Evolutionary conservation across 1,284 basidiomycete species (phyloP).

Genomic region (Athelia psychrophila): DNA sequence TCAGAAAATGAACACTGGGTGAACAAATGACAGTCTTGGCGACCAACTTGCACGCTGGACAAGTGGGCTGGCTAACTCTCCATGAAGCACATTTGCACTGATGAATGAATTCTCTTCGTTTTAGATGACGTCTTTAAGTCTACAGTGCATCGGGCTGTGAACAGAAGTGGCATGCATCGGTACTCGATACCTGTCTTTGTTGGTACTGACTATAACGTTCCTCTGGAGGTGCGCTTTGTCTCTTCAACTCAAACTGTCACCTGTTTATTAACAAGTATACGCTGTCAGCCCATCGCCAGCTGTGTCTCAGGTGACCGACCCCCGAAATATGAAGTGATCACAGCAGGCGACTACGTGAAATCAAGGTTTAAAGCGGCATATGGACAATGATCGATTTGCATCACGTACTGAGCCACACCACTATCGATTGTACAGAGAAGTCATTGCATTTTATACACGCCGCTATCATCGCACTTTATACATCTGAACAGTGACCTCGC

Average conservation of each 20-base stretch:
- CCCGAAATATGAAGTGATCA: conserved; percentile 59
- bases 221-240: conserved; percentile 44
- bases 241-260: not conserved
- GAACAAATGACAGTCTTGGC: conserved; percentile 51
- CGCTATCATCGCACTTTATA: conserved; percentile 66
- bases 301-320: conserved; percentile 65
- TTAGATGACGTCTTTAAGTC: conserved; percentile 78
- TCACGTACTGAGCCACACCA: too few species aligned
- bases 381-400: conserved; percentile 14
- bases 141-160: conserved; percentile 73
- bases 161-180: conserved; percentile 53
- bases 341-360: conserved; percentile 68
- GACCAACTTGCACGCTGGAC: conserved; percentile 80
- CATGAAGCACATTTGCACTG: not conserved
- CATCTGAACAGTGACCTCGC: conserved; percentile 63
- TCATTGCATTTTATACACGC: too few species aligned
- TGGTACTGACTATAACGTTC: conserved; percentile 62
- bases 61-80: conserved; percentile 40
- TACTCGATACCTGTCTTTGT: conserved; percentile 74
- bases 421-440: too few species aligned
- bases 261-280: conserved; percentile 3
- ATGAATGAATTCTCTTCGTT: not conserved
- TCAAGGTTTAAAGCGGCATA: conserved; percentile 56
- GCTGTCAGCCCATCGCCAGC: conserved; percentile 57
- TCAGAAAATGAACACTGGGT: too few species aligned